Base-by-base conservation (phyloP, 2,329 filamentous ascomycete genomes). In the Dothistroma septosporum region DNA sequence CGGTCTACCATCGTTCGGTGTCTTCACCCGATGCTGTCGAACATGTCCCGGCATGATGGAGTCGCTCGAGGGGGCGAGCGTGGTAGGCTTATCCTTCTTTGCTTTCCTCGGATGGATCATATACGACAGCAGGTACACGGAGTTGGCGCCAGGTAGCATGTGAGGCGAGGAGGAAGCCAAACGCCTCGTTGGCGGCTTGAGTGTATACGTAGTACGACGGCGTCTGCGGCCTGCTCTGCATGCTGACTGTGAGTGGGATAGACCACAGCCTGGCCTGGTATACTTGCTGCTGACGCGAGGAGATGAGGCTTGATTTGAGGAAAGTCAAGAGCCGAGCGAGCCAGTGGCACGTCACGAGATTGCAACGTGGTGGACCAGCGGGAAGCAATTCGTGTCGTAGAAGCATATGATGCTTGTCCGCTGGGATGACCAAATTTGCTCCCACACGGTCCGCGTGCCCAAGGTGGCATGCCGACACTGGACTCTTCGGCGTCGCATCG, bases 141-240 rank as follows among this genome's bases (percentile, higher is more conserved):
- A 53, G 14, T 59, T 41, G n/a, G 50, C 57, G 33, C 57, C 50
- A 32, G 57, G 57, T 9, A 59, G 57, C 55, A 57, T 57, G 7
- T 44, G n/a, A 44, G 12, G 12, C 37, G 37, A 16, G 12, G n/a
- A 44, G 37, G 7, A 44, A n/a, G 16, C 8, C 16, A n/a, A 14
- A 14, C 37, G 37, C 37, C 37, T 44, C 16, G 16, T 44, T 7
- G 16, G 37, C 37, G 37, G 14, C 7, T 44, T n/a, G 12, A 16
- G 7, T 44, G 37, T 44, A 44, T 12, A 4, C 4, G n/a, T 44
- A n/a, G 12, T n/a, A 9, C 19, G 16, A 2, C 16, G 16, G 2
- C 3, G 37, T 7, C 37, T 44, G 14, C 12, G 37, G n/a, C 7
- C 14, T 44, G 37, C 12, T 44, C 7, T 7, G 37, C 7, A 44